Conservation (phyloP, 2,329 filamentous ascomycete genomes). For the Cladophialophora psammophila region DNA sequence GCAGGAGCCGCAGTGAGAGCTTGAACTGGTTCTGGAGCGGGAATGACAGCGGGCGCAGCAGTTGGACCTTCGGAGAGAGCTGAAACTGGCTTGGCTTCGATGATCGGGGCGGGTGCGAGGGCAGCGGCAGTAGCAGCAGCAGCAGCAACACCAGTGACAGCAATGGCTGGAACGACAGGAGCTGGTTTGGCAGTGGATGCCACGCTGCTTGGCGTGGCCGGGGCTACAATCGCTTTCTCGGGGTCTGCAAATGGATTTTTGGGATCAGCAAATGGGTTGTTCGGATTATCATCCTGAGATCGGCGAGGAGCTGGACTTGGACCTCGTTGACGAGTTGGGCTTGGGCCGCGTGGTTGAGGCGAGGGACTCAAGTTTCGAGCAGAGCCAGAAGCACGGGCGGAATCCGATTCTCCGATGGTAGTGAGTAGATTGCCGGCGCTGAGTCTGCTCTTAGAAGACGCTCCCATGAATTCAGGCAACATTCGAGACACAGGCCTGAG, state of each 20-base stretch:
- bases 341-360: slow-evolving; percentile 31
- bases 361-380: slow-evolving; percentile 26
- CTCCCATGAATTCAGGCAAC: slow-evolving; percentile 68
- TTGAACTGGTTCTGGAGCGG: slow-evolving; percentile 20
- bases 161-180: slow-evolving; percentile 51
- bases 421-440: slow-evolving; percentile 41
- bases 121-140: slow-evolving; percentile 51
- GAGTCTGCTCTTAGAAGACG: slow-evolving; percentile 41
- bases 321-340: slow-evolving; percentile 17
- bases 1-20: slow-evolving; percentile 20
- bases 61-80: slow-evolving; percentile 1
- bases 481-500: slow-evolving; percentile 86
- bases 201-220: slow-evolving; percentile 36
- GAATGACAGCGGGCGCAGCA: slow-evolving; percentile 35
- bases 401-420: slow-evolving; percentile 36
- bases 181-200: slow-evolving; percentile 48
- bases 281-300: slow-evolving; percentile 30
- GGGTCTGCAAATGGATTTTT: slow-evolving; percentile 35
- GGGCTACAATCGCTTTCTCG: slow-evolving; percentile 33
- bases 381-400: slow-evolving; percentile 16
- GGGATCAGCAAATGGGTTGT: slow-evolving; percentile 42
- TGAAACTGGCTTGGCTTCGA: slow-evolving; percentile 18
- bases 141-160: slow-evolving; percentile 50
- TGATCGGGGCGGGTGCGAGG: slow-evolving; percentile 36
- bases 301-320: slow-evolving; percentile 20